Percentiles rank a stretch among this genome's conserved stretches.
Conservation (phyloP, 177 flowering plant genomes). For the Vitis hybrid region DNA sequence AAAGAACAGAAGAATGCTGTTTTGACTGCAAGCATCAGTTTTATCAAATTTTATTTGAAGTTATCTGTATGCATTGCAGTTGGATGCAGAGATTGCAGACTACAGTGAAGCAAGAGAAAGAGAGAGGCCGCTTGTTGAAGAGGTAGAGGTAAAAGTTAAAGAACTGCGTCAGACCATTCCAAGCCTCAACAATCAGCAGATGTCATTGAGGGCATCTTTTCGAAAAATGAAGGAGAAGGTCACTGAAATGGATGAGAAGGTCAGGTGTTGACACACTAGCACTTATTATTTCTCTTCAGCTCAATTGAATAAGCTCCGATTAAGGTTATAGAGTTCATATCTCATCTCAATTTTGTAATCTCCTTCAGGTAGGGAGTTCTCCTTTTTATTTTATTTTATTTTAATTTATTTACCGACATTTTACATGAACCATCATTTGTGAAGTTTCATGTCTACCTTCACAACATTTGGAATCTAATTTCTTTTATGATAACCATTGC, state of each 20-base stretch:
- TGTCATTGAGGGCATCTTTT: constrained; percentile 53
- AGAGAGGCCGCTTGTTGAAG: constrained; percentile 72
- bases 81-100: constrained; percentile 56
- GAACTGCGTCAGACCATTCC: constrained; percentile 64
- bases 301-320: too few species aligned
- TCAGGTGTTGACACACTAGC: constrained; percentile 14
- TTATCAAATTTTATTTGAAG: constrained; percentile 1
- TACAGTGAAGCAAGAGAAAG: constrained; percentile 53
- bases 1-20: neutral
- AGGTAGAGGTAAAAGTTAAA: constrained; percentile 62
- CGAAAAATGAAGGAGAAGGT: constrained; percentile 61
- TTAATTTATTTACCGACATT: too few species aligned
- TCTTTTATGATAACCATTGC: too few species aligned
- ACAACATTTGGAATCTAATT: too few species aligned
- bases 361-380: too few species aligned
- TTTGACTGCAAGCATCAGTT: neutral
- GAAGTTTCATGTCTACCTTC: too few species aligned
- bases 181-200: constrained; percentile 72
- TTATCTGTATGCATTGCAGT: constrained; percentile 37
- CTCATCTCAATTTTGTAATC: too few species aligned
- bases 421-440: too few species aligned
- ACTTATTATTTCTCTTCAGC: too few species aligned
- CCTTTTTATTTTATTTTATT: too few species aligned
- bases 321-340: too few species aligned
- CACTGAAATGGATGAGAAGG: constrained; percentile 72